These are phyloP conservation scores for Pseudomonodictys pantanalensis DNA, from an alignment of 495 filamentous ascomycete species.

Conservation along the genomic window DNA sequence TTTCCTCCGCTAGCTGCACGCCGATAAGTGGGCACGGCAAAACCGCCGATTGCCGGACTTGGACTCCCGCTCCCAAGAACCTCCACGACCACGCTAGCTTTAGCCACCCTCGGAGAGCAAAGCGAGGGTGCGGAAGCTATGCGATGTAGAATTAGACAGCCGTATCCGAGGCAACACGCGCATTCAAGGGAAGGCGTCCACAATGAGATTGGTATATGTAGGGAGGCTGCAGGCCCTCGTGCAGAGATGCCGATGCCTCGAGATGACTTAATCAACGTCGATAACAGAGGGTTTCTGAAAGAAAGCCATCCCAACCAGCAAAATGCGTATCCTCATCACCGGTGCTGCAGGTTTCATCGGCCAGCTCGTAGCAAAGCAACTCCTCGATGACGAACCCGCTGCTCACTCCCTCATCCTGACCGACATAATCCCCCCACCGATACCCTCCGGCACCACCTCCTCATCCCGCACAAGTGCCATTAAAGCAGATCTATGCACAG, in stretches of 20 bases:
- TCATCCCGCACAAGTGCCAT: conserved; percentile 54
- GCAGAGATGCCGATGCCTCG: too few species aligned
- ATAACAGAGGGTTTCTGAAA: too few species aligned
- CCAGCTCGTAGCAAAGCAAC: conserved; percentile 60
- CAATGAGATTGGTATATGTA: background rate
- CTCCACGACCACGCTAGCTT: too few species aligned
- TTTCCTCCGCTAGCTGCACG: background rate
- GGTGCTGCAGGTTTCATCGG: conserved; percentile 61
- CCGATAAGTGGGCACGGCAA: background rate
- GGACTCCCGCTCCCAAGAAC: too few species aligned
- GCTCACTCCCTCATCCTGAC: conserved; percentile 59
- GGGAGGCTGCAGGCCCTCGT: background rate
- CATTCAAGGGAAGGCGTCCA: too few species aligned
- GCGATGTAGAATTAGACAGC: too few species aligned
- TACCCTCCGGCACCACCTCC: conserved; percentile 51
- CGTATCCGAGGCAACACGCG: too few species aligned
- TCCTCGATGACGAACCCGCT: conserved; percentile 53
- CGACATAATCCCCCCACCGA: conserved; percentile 57
- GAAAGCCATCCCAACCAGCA: background rate
- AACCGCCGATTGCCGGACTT: background rate
- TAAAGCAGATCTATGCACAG: conserved; percentile 61
- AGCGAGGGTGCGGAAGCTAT: too few species aligned
- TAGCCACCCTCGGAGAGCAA: too few species aligned
- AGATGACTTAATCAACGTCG: too few species aligned
- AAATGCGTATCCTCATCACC: conserved; percentile 7